phyloP scores from a whole-genome alignment of 2,329 filamentous ascomycete genomes.

The Neonectria punicea region DNA sequence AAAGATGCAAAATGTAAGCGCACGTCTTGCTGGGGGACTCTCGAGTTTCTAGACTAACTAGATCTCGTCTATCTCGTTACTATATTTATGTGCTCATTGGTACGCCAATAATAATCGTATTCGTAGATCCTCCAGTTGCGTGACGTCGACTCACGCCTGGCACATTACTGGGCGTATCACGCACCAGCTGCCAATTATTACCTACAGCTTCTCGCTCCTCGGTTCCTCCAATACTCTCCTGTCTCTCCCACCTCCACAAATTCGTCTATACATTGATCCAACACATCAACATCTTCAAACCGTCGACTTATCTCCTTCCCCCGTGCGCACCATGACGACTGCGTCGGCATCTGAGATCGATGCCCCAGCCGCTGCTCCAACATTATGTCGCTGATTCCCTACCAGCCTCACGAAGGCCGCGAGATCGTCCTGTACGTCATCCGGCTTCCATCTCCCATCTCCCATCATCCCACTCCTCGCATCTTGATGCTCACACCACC shows the following conservation, averaged over 20 bases:
- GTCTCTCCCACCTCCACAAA: neutral
- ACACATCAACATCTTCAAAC: neutral
- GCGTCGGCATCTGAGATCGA: constrained; percentile 34
- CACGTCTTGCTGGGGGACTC: neutral
- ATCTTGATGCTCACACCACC: constrained; percentile 19
- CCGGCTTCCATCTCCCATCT: constrained; percentile 17
- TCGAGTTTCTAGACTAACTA: too few species aligned
- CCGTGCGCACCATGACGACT: constrained; percentile 35
- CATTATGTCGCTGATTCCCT: constrained; percentile 78
- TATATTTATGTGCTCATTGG: neutral
- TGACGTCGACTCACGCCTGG: neutral
- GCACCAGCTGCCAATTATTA: neutral
- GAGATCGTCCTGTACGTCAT: constrained; percentile 81
- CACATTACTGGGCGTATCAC: neutral
- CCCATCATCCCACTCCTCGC: constrained; percentile 9
- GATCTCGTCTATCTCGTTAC: too few species aligned
- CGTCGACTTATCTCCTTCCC: neutral
- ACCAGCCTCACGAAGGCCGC: constrained; percentile 76
- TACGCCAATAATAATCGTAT: neutral
- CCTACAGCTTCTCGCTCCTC: neutral
- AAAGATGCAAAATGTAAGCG: neutral
- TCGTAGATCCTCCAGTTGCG: neutral
- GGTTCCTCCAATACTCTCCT: neutral
- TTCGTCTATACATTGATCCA: neutral
- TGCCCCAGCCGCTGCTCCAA: constrained; percentile 27